Evolutionary conservation across 768 basidiomycete species (phyloP), one percentile per base, ranked within the genome.

Genomic region (Hirschioporus abietinus): DNA sequence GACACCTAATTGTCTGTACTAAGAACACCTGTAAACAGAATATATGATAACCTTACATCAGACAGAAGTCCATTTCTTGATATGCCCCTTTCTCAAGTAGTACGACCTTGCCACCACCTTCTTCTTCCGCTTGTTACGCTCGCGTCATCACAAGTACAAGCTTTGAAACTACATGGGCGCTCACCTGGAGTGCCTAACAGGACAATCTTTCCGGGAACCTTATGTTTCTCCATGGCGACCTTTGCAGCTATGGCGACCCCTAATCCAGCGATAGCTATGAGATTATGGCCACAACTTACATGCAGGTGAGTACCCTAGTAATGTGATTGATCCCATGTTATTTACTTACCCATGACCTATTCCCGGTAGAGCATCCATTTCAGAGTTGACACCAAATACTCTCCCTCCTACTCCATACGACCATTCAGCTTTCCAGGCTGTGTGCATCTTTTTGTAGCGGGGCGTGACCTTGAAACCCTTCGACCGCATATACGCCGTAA

Each of bases 181-280:
- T 63, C 70, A 89, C 91, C 91, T 65, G 92, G 92, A 1, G 92
- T 94, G 9, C 92, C 92, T 7, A 94, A 79, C 8, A 93, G 78
- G 23, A 89, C 81, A 15, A 94, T 82, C 67, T 84, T 89, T 17
- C 90, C 92, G 0, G 86, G 72, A 52, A 93, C 86, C 68, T 87
- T 75, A 68, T 88, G 82, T 65, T 84, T 78, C 65, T 87, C 76
- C 67, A 93, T 77, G 0, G 84, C 89, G 6, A 81, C 81, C 72
- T 86, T 88, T n/a, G 89, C 81, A 0, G 87, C 89, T 64, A 86
- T 81, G 0, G 91, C 88, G 27, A 91, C 83, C 1, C 87, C 90
- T 15, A 93, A 87, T 3, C 91, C 91, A 65, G 81, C 71, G 25
- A 93, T 90, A 0, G 89, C 91, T 64, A 94, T 93, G 62, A 94